Conservation (phyloP, 2,329 filamentous ascomycete species). For the Zymoseptoria ardabiliae region DNA sequence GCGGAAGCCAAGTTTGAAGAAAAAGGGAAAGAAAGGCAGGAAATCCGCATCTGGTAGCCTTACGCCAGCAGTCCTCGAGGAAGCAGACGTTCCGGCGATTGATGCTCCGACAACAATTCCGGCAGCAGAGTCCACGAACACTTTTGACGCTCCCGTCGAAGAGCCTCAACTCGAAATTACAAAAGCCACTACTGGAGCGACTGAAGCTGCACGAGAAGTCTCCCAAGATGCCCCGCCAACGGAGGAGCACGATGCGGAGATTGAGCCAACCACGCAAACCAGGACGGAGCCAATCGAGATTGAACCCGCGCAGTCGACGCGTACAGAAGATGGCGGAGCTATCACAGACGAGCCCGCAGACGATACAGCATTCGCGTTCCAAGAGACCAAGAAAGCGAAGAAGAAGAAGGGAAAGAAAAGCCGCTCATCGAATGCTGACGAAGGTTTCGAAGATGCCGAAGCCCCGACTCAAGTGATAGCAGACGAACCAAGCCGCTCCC, state of each 20-base stretch:
- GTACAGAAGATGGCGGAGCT: not conserved
- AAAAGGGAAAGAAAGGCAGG: slow-evolving; percentile 18
- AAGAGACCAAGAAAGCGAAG: slow-evolving; percentile 25
- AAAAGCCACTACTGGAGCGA: not conserved
- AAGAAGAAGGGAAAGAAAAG: slow-evolving; percentile 26
- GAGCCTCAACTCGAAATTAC: not conserved
- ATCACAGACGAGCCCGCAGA: not conserved
- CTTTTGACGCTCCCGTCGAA: not conserved
- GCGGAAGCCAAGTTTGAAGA: slow-evolving; percentile 7
- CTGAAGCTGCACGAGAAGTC: not conserved
- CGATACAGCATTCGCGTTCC: slow-evolving; percentile 7
- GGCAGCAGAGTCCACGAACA: not conserved
- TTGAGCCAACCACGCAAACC: not conserved
- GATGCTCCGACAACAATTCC: slow-evolving; percentile 2
- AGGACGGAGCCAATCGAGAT: not conserved
- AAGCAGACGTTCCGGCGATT: not conserved
- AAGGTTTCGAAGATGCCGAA: slow-evolving; percentile 4
- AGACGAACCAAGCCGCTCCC: not conserved
- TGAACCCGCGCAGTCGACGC: not conserved
- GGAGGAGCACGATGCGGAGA: not conserved
- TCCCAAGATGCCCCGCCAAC: not conserved
- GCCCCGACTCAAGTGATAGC: not conserved
- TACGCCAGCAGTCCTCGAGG: slow-evolving; percentile 1
- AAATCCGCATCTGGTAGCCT: slow-evolving; percentile 1
- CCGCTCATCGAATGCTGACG: not conserved